These are phyloP conservation scores for Penicillium goetzii DNA, from an alignment of 495 filamentous ascomycete genomes.

Conservation along the genomic window DNA sequence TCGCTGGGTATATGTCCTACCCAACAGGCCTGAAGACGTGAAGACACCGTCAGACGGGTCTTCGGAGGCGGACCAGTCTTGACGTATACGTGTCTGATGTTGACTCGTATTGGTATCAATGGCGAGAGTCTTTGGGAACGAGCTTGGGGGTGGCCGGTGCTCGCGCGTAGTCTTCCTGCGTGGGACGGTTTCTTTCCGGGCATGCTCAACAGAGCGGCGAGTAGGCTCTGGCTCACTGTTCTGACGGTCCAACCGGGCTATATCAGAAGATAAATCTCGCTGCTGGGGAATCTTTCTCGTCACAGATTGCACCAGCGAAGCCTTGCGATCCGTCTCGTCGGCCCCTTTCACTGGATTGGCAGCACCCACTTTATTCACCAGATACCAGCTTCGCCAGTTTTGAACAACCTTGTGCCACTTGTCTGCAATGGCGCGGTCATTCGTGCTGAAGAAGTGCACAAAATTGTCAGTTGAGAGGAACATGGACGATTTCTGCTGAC, in stretches of 20 bases:
- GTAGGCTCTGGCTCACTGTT: conserved; percentile 6
- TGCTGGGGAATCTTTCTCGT: conserved; percentile 25
- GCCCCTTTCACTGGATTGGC: conserved; percentile 21
- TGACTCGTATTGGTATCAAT: conserved; percentile 32
- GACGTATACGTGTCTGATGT: background rate
- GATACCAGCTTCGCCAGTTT: conserved; percentile 86
- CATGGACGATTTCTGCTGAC: conserved; percentile 85
- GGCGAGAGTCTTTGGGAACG: conserved; percentile 42
- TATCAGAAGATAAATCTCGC: conserved; percentile 20
- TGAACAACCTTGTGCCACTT: conserved; percentile 73
- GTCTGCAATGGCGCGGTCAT: conserved; percentile 65
- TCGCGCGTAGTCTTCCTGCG: conserved; percentile 45
- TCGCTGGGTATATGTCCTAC: conserved; percentile 64
- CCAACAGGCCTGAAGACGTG: conserved; percentile 60
- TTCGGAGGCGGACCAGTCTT: background rate
- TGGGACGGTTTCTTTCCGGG: conserved; percentile 32
- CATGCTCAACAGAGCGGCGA: conserved; percentile 21
- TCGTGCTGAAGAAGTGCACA: conserved; percentile 87
- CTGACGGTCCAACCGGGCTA: conserved; percentile 15
- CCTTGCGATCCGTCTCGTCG: conserved; percentile 29
- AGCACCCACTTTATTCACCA: conserved; percentile 67
- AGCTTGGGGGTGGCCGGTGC: conserved; percentile 49
- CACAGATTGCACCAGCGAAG: conserved; percentile 1
- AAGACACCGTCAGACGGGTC: conserved; percentile 39
- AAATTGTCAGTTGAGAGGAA: conserved; percentile 83